These are phyloP conservation scores for Cryptococcus sp. DNA, from an alignment of 1,284 basidiomycete species.

Conservation along the genomic window DNA sequence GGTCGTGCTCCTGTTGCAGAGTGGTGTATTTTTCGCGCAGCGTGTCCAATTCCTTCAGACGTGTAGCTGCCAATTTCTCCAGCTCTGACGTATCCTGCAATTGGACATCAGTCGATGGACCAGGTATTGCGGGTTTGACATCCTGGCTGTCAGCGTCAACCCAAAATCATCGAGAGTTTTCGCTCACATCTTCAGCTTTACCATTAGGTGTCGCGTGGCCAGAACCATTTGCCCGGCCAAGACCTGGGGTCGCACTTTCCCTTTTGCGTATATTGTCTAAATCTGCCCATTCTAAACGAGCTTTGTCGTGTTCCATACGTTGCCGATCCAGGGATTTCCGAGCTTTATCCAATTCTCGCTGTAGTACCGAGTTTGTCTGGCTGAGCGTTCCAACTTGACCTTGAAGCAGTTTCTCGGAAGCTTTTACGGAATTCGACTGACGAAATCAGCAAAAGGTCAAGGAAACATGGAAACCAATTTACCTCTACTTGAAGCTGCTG, in stretches of 20 bases:
- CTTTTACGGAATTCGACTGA: slow-evolving; percentile 33
- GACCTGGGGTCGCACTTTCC: slow-evolving; percentile 17
- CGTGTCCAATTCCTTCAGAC: slow-evolving; percentile 27
- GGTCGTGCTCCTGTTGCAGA: slow-evolving; percentile 36
- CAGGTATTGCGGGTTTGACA: slow-evolving; percentile 6
- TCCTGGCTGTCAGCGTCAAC: slow-evolving; percentile 10
- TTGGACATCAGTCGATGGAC: slow-evolving; percentile 12
- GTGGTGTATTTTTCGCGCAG: slow-evolving; percentile 26
- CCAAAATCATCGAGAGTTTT: slow-evolving; percentile 3
- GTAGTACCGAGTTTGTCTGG: slow-evolving; percentile 56
- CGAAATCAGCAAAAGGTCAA: not conserved
- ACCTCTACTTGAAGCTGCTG: slow-evolving; percentile 35
- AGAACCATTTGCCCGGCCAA: slow-evolving; percentile 26
- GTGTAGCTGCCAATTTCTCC: slow-evolving; percentile 28
- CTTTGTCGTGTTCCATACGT: slow-evolving; percentile 59
- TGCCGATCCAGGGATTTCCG: slow-evolving; percentile 70
- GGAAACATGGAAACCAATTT: not conserved
- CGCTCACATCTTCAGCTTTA: slow-evolving; percentile 18
- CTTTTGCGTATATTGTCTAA: slow-evolving; percentile 18
- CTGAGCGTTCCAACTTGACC: slow-evolving; percentile 58
- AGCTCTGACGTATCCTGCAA: slow-evolving; percentile 32
- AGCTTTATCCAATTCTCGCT: slow-evolving; percentile 58
- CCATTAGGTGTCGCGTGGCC: slow-evolving; percentile 54
- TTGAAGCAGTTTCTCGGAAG: slow-evolving; percentile 59
- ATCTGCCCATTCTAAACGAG: slow-evolving; percentile 53